Evolutionary conservation across 2,329 filamentous ascomycete species (phyloP), one percentile per base, ranked within the genome.

Genomic region (Pyrenophora seminiperda): DNA sequence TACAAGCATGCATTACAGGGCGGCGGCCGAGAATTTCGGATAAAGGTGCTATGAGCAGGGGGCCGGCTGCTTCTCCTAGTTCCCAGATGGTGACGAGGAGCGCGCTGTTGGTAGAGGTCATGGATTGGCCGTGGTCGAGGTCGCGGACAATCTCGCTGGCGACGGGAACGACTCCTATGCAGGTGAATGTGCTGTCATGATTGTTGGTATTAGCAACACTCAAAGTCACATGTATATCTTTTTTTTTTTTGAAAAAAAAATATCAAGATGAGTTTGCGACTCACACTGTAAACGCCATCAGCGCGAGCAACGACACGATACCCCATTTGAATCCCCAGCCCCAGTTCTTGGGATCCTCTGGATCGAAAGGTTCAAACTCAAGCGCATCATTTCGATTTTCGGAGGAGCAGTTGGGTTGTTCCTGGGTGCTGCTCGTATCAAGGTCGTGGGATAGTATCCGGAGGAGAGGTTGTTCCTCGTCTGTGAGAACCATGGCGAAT

Each of bases 1-100:
- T 80, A 47, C 64, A 68, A 19, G 30, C 59, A 17, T 72, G 68
- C 52, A 71, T 63, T 1, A 71, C 67, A 2, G 66, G 63, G 31
- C 66, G 68, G 4, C 70, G 62, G 10, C 70, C 70, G 22, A 66
- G 57, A 9, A 71, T 45, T 50, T 72, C 70, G 1, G 67, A 71
- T 1, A 72, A 61, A 6, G 70, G 70, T 4, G 66, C 70, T 27
- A 70, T 71, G 11, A 71, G 56, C 3, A 72, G 53, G 3, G 70
- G 70, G 3, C 68, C 70, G 11, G 63, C 67, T 14, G 68, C 70
- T 61, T 71, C 68, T 24, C 70, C 70, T 1, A 71, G 61, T 38
- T 71, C 68, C 68, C 68, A 72, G 13, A 71, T 71, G 7, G 69
- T 72, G 10, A 72, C 68, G 13, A 72, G 56, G 3, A 72, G 62